A percentile compares a stretch with the other conserved stretches of the same genome.
These are phyloP conservation scores for Naematelia encephala DNA, from an alignment of 768 basidiomycete species.

Conservation along the genomic window DNA sequence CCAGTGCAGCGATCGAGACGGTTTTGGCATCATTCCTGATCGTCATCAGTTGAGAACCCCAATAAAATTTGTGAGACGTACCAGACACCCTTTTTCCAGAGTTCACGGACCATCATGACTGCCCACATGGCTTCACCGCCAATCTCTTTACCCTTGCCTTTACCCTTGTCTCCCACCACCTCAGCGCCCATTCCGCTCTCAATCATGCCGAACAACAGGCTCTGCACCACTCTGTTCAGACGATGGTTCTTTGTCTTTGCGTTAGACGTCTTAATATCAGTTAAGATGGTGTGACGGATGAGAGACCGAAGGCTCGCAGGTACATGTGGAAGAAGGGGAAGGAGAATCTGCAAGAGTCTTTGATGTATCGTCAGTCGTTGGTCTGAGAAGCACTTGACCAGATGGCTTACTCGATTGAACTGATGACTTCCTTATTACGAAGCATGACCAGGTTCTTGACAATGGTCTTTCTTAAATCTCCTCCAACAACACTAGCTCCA, in stretches of 20 bases:
- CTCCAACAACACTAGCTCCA: slow-evolving; percentile 27
- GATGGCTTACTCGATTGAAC: slow-evolving; percentile 77
- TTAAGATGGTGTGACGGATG: slow-evolving; percentile 91
- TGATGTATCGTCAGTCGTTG: background rate
- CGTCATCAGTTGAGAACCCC: background rate
- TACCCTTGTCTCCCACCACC: slow-evolving; percentile 75
- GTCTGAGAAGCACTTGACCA: background rate
- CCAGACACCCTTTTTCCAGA: slow-evolving; percentile 94
- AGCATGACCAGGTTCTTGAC: slow-evolving; percentile 91
- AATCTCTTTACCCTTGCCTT: slow-evolving; percentile 43
- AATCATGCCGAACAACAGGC: slow-evolving; percentile 93
- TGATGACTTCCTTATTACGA: slow-evolving; percentile 85
- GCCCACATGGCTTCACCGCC: slow-evolving; percentile 97
- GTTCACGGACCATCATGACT: slow-evolving; percentile 82
- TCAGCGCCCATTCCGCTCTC: slow-evolving; percentile 84
- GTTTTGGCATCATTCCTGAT: slow-evolving; percentile 85
- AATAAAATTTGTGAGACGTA: slow-evolving; percentile 18
- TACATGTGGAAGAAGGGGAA: slow-evolving; percentile 91
- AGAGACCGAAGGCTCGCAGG: slow-evolving; percentile 78
- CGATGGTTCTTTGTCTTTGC: slow-evolving; percentile 85
- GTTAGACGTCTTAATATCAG: slow-evolving; percentile 90
- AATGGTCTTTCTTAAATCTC: slow-evolving; percentile 67
- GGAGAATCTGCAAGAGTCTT: slow-evolving; percentile 84
- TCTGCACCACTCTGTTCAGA: slow-evolving; percentile 90
- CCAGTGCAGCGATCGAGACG: slow-evolving; percentile 83